These are phyloP conservation scores for Blepharisma stoltei DNA, from an alignment of 73 alveolate genomes.

Conservation along the genomic window DNA sequence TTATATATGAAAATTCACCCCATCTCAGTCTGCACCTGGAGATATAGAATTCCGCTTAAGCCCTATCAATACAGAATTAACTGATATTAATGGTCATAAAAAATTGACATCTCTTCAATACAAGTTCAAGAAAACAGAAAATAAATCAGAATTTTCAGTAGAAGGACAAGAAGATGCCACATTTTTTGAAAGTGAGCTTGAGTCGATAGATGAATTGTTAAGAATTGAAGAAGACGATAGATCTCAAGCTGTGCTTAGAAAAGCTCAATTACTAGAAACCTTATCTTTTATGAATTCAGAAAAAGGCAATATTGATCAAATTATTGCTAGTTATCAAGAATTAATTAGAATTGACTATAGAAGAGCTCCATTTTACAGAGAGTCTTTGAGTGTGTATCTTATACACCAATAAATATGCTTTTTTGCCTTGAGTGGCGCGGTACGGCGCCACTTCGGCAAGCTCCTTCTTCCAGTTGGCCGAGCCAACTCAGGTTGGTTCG, in stretches of 20 bases:
- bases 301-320: background rate
- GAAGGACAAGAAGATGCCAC: conserved; percentile 19
- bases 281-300: background rate
- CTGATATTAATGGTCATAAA: background rate
- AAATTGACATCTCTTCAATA: background rate
- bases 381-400: background rate
- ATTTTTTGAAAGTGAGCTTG: conserved; percentile 7
- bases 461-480: too few relatives aligned
- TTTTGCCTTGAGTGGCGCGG: too few relatives aligned
- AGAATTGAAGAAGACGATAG: conserved; percentile 10
- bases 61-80: conserved; percentile 1
- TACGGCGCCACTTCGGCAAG: too few relatives aligned
- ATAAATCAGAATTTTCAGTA: conserved; percentile 2
- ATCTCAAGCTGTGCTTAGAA: conserved; percentile 4
- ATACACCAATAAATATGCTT: background rate
- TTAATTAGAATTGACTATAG: conserved; percentile 1
- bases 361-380: background rate
- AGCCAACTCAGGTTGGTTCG: too few relatives aligned
- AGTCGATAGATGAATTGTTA: background rate
- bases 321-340: background rate
- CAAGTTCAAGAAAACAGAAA: background rate
- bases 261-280: background rate
- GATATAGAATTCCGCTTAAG: background rate
- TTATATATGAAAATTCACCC: conserved; percentile 20
- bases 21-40: background rate